Conservation (phyloP, 345 rosid genomes). For the Excoecaria agallocha region DNA sequence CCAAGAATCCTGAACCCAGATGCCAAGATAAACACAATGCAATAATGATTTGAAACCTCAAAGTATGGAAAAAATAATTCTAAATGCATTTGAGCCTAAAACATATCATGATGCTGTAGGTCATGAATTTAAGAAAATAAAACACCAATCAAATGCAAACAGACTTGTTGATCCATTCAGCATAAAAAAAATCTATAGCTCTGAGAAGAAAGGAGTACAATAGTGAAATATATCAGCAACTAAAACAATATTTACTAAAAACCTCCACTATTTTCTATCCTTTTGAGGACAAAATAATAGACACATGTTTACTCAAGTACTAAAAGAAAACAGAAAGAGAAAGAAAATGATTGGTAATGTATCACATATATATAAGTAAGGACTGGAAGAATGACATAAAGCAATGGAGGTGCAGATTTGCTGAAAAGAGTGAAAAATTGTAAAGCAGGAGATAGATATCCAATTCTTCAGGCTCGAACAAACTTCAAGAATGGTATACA, state of each 20-base stretch:
- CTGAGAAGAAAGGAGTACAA: neutral
- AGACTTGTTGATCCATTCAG: neutral
- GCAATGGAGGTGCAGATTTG: neutral
- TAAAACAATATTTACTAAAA: neutral
- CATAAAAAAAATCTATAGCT: neutral
- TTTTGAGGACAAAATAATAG: neutral
- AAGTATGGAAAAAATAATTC: neutral
- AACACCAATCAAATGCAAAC: neutral
- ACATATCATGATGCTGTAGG: neutral
- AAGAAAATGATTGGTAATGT: neutral
- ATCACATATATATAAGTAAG: neutral
- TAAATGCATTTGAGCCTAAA: neutral
- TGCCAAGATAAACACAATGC: conserved; percentile 12
- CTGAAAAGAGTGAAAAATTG: neutral
- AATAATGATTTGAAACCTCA: neutral
- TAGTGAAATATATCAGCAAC: neutral
- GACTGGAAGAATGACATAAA: neutral
- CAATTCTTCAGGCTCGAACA: neutral
- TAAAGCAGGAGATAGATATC: neutral
- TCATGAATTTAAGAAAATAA: neutral
- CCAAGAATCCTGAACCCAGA: conserved; percentile 58
- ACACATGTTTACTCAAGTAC: neutral
- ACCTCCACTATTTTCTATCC: neutral
- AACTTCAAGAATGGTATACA: neutral
- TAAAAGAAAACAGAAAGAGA: neutral